Conservation (phyloP, 139 green algal genomes). For the Axilococcus clingmanii region DNA sequence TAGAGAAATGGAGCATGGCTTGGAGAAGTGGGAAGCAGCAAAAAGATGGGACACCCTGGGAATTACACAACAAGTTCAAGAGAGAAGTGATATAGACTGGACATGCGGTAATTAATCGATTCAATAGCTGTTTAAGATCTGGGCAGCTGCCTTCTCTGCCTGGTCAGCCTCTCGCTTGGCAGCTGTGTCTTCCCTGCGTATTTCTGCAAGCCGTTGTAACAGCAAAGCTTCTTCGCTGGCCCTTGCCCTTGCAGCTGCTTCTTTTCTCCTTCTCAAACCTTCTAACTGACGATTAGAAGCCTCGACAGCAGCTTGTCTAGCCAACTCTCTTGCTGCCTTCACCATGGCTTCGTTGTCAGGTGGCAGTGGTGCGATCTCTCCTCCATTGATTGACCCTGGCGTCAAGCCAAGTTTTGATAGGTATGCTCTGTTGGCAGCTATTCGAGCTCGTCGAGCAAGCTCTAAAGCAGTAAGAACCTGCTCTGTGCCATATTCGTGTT, state of each 20-base stretch:
- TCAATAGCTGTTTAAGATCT: background rate
- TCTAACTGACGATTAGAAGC: background rate
- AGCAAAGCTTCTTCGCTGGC: background rate
- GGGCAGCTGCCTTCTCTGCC: constrained; percentile 2
- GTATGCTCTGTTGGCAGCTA: constrained; percentile 39
- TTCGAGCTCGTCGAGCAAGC: constrained; percentile 29
- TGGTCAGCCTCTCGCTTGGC: constrained; percentile 9
- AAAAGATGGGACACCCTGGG: constrained; percentile 50
- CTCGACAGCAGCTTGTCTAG: background rate
- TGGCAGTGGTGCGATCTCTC: background rate
- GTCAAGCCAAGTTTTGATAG: constrained; percentile 11
- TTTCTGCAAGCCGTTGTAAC: background rate
- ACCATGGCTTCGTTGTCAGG: constrained; percentile 10
- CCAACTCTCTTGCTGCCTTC: constrained; percentile 22
- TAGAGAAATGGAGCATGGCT: constrained; percentile 34
- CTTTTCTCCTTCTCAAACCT: background rate
- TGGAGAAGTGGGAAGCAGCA: constrained; percentile 41
- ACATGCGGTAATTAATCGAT: background rate
- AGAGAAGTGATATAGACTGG: constrained; percentile 11
- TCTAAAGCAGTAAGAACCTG: constrained; percentile 33
- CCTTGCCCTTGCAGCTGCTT: background rate
- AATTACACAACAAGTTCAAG: constrained; percentile 33
- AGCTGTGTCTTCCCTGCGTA: constrained; percentile 4
- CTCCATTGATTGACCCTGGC: background rate
- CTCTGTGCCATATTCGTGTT: background rate